A percentile compares a stretch with the other conserved stretches of the same genome.
These are phyloP conservation scores for Suhomyces tanzawaensis DNA, from an alignment of 805 yeast genomes.

Conservation along the genomic window DNA sequence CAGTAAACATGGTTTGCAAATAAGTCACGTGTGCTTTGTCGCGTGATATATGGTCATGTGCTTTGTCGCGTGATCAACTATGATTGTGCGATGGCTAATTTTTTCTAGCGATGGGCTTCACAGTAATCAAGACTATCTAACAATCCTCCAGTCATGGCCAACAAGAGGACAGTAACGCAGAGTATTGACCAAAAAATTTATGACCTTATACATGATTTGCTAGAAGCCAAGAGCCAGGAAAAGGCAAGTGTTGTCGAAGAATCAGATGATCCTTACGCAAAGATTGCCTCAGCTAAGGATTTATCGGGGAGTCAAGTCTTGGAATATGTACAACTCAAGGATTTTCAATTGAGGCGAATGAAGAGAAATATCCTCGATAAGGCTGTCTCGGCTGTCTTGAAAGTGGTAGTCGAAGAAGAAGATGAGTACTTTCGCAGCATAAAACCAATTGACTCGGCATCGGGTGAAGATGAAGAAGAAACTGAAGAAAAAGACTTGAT, in stretches of 20 bases:
- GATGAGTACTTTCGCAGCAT: slow-evolving; percentile 47
- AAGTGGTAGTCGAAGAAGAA: slow-evolving; percentile 58
- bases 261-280: slow-evolving; percentile 38
- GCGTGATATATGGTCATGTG: too few relatives aligned
- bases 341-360: slow-evolving; percentile 63
- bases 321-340: slow-evolving; percentile 61
- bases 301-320: slow-evolving; percentile 50
- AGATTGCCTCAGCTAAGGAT: slow-evolving; percentile 62
- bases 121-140: not conserved
- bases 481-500: slow-evolving; percentile 49
- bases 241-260: slow-evolving; percentile 46
- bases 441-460: slow-evolving; percentile 8
- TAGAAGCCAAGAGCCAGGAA: slow-evolving; percentile 61
- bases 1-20: too few relatives aligned
- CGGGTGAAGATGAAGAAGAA: slow-evolving; percentile 41
- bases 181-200: slow-evolving; percentile 55
- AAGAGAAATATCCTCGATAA: slow-evolving; percentile 64
- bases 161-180: slow-evolving; percentile 12
- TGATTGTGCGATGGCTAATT: not conserved
- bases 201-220: slow-evolving; percentile 51
- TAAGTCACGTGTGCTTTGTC: too few relatives aligned
- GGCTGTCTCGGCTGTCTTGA: slow-evolving; percentile 59
- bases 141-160: slow-evolving; percentile 6
- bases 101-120: not conserved
- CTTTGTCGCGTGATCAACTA: not conserved